Conservation (phyloP, 768 basidiomycete genomes). For the Phaeotremella skinneri region DNA sequence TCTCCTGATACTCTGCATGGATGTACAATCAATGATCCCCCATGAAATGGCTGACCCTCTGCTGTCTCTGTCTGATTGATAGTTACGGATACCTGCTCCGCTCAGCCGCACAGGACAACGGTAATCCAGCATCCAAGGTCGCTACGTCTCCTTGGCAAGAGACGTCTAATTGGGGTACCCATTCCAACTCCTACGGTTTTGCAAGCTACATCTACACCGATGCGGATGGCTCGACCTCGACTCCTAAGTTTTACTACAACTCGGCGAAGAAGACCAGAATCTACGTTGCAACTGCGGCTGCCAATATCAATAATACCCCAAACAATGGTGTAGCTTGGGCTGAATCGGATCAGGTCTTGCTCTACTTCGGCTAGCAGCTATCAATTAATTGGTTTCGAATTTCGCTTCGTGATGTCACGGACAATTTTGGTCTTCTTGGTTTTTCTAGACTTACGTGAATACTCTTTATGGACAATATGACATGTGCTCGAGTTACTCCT, state of each 20-base stretch:
- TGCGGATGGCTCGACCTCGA: slow-evolving; percentile 48
- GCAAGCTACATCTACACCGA: slow-evolving; percentile 7
- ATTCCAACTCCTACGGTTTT: neutral
- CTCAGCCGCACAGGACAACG: neutral
- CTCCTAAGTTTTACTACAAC: slow-evolving; percentile 35
- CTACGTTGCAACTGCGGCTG: neutral
- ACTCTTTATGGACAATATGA: too few species aligned
- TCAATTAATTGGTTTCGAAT: neutral
- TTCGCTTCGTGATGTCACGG: neutral
- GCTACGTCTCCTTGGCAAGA: neutral
- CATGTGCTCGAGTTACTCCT: too few species aligned
- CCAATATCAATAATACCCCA: neutral
- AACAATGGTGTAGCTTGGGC: slow-evolving; percentile 1
- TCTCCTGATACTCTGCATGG: neutral
- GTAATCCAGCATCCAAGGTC: neutral
- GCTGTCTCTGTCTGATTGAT: neutral
- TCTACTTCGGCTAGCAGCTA: neutral
- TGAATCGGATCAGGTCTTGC: neutral
- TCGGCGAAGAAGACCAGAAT: neutral
- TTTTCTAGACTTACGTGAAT: too few species aligned
- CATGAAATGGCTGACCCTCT: neutral
- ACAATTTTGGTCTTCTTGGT: neutral
- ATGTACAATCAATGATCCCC: neutral
- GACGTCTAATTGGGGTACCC: neutral
- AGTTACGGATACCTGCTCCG: neutral